Evolutionary conservation across 257 asterid species (phyloP).

Genomic region (Nicotiana paniculata): DNA sequence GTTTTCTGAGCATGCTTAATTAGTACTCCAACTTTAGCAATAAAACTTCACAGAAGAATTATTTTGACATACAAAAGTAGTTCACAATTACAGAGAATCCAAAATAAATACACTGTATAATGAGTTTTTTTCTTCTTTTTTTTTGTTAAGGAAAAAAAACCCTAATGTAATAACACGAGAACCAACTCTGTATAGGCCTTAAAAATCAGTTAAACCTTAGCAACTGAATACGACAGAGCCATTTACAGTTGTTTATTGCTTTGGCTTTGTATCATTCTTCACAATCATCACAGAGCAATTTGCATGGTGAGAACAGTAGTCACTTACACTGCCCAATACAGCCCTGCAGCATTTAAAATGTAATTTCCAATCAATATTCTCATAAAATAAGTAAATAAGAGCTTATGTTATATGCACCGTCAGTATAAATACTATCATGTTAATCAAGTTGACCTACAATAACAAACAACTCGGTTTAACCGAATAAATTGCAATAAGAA

Average conservation of each 20-base stretch:
- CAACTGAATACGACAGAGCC: not conserved
- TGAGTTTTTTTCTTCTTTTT: too few relatives aligned
- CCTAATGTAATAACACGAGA: not conserved
- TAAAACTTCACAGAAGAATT: too few relatives aligned
- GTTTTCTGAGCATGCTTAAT: too few relatives aligned
- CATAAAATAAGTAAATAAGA: not conserved
- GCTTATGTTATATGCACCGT: not conserved
- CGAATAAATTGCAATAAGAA: too few relatives aligned
- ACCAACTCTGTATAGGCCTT: not conserved
- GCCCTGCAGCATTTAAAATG: slow-evolving; percentile 35
- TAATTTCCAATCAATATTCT: too few relatives aligned
- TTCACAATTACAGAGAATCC: too few relatives aligned
- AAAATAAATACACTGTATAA: too few relatives aligned
- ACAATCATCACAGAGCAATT: slow-evolving; percentile 78
- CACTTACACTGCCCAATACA: slow-evolving; percentile 79
- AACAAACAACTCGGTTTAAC: too few relatives aligned
- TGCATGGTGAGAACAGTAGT: slow-evolving; percentile 75
- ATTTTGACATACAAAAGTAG: too few relatives aligned
- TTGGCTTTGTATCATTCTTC: slow-evolving; percentile 37
- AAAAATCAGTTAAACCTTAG: not conserved
- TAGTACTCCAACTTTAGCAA: too few relatives aligned
- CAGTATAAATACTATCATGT: not conserved
- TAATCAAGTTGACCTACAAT: not conserved
- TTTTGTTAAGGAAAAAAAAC: too few relatives aligned
- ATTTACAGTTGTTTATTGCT: not conserved